These are phyloP conservation scores for Euphorbia tirucalli DNA, from an alignment of 345 rosid genomes.

Conservation along the genomic window DNA sequence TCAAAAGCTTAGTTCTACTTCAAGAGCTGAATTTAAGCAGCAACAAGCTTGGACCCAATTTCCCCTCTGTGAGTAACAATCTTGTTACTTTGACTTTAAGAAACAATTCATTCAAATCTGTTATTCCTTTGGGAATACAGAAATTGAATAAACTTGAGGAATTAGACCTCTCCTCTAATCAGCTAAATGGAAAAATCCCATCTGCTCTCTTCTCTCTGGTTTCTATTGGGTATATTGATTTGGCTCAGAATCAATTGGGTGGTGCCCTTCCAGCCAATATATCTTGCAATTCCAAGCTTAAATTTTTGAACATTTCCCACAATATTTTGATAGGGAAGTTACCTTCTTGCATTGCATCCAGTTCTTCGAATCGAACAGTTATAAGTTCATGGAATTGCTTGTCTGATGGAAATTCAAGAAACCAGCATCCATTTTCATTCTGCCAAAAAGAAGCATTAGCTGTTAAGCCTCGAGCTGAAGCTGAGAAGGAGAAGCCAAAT, in stretches of 20 bases:
- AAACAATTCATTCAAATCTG: slow-evolving; percentile 66
- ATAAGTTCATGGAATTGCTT: slow-evolving; percentile 77
- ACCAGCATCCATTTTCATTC: slow-evolving; percentile 65
- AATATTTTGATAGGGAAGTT: slow-evolving; percentile 72
- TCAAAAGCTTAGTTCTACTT: slow-evolving; percentile 39
- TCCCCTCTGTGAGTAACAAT: slow-evolving; percentile 55
- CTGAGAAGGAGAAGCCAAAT: slow-evolving; percentile 28
- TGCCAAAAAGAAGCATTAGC: slow-evolving; percentile 81
- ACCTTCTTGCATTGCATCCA: slow-evolving; percentile 53
- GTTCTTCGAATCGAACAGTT: slow-evolving; percentile 48
- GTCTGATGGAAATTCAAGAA: slow-evolving; percentile 43
- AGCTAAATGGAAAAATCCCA: slow-evolving; percentile 56
- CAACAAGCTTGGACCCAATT: slow-evolving; percentile 59
- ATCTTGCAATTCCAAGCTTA: slow-evolving; percentile 50
- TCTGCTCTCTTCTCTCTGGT: slow-evolving; percentile 54
- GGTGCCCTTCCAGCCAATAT: slow-evolving; percentile 50
- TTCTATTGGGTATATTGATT: slow-evolving; percentile 51
- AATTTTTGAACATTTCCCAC: slow-evolving; percentile 56
- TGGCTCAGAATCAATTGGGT: slow-evolving; percentile 51
- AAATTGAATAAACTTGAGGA: slow-evolving; percentile 44
- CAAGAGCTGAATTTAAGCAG: slow-evolving; percentile 55
- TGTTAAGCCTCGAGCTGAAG: slow-evolving; percentile 47
- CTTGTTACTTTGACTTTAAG: slow-evolving; percentile 42
- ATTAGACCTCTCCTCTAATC: slow-evolving; percentile 61
- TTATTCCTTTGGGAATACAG: slow-evolving; percentile 46